Evolutionary conservation across 202 grass and related monocot species (phyloP).

Genomic region (Brachypodium distachyon): DNA sequence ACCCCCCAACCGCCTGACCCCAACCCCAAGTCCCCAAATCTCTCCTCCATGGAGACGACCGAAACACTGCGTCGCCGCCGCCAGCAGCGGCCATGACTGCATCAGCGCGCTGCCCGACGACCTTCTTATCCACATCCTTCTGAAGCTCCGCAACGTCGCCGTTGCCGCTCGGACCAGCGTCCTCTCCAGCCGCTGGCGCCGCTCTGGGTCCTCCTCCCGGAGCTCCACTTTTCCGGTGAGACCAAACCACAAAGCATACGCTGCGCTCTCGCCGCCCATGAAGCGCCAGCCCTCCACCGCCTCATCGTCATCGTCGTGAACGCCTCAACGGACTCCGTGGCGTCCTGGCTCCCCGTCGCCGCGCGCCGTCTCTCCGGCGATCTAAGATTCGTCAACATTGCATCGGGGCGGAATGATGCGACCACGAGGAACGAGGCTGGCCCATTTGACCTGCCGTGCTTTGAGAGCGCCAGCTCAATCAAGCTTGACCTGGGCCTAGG

Average conservation of each 20-base stretch:
- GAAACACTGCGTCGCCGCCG: too few species aligned
- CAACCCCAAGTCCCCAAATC: too few species aligned
- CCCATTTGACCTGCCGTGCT: slow-evolving; percentile 13
- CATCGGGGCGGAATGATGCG: too few species aligned
- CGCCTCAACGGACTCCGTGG: not conserved
- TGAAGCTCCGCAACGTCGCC: not conserved
- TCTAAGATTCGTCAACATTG: not conserved
- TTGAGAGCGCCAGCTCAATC: not conserved
- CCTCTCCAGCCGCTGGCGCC: slow-evolving; percentile 5
- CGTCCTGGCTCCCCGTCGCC: not conserved
- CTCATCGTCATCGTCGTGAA: not conserved
- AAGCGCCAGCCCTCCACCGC: not conserved
- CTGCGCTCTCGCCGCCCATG: not conserved
- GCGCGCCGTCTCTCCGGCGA: not conserved
- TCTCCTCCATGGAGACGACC: too few species aligned
- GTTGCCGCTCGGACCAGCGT: not conserved
- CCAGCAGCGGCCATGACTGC: too few species aligned
- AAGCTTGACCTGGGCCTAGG: too few species aligned
- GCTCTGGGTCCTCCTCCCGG: not conserved
- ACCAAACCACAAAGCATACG: not conserved
- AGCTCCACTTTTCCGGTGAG: not conserved
- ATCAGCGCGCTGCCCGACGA: slow-evolving; percentile 21
- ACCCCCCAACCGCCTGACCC: too few species aligned
- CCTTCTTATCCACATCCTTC: not conserved
- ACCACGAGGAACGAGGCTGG: not conserved